Conservation (phyloP, 352 stramenopile genomes). For the Phytophthora cactorum region DNA sequence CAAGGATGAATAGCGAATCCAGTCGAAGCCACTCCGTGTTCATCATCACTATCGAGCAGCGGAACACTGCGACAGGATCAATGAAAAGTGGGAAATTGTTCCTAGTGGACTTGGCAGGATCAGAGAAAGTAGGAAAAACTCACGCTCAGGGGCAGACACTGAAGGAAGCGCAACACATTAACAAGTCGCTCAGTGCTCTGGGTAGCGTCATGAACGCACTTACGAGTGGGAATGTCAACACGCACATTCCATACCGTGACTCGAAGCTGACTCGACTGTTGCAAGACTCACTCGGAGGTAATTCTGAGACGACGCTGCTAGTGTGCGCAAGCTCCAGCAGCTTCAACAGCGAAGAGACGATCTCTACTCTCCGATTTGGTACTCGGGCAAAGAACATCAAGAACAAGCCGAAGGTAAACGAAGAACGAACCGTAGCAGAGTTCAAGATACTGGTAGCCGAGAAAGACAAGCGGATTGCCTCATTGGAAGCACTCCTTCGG, state of each 20-base stretch:
- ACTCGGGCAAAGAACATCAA: conserved; percentile 81
- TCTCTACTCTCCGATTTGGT: conserved; percentile 80
- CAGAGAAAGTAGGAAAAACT: conserved; percentile 80
- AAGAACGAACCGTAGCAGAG: conserved; percentile 90
- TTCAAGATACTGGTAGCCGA: conserved; percentile 69
- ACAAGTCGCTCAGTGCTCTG: conserved; percentile 90
- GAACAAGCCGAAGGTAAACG: conserved; percentile 82
- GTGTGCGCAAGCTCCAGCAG: conserved; percentile 70
- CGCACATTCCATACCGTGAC: conserved; percentile 93
- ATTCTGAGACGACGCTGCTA: conserved; percentile 75
- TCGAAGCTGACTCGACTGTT: conserved; percentile 90
- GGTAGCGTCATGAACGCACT: conserved; percentile 92
- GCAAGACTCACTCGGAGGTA: conserved; percentile 84
- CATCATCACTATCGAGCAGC: conserved; percentile 95
- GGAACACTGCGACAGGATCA: conserved; percentile 61
- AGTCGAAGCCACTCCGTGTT: conserved; percentile 96
- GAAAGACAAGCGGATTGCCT: conserved; percentile 63
- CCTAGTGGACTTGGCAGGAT: conserved; percentile 80
- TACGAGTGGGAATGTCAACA: conserved; percentile 80
- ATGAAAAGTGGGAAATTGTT: conserved; percentile 94
- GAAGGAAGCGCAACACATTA: conserved; percentile 91
- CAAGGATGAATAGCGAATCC: conserved; percentile 92
- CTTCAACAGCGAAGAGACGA: conserved; percentile 76
- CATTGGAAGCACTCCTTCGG: conserved; percentile 44
- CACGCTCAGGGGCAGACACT: conserved; percentile 92